These are phyloP conservation scores for Curvularia spicifera DNA, from an alignment of 2,329 filamentous ascomycete species.

Conservation along the genomic window DNA sequence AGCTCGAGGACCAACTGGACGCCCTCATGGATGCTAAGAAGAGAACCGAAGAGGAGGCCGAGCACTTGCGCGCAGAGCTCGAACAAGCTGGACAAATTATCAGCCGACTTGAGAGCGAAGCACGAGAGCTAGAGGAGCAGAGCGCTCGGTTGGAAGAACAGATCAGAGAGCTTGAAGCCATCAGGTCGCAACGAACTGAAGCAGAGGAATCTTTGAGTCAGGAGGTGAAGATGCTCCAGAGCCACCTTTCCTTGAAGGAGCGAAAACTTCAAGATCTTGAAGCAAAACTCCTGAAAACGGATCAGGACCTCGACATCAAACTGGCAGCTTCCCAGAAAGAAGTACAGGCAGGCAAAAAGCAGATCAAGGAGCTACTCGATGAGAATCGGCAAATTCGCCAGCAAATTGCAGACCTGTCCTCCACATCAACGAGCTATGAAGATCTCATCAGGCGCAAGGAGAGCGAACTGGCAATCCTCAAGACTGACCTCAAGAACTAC, in stretches of 20 bases:
- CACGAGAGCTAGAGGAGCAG: constrained; percentile 72
- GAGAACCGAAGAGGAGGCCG: constrained; percentile 82
- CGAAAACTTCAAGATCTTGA: constrained; percentile 89
- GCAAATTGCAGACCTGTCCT: constrained; percentile 84
- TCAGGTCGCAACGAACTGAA: constrained; percentile 74
- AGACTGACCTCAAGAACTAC: constrained; percentile 81
- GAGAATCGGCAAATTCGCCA: constrained; percentile 85
- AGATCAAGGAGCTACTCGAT: constrained; percentile 75
- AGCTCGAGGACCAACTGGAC: constrained; percentile 91
- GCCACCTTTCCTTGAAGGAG: constrained; percentile 86
- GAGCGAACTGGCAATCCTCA: constrained; percentile 85
- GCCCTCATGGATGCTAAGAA: constrained; percentile 88
- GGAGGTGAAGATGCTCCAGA: constrained; percentile 89
- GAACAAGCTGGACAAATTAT: constrained; percentile 93
- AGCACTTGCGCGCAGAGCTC: constrained; percentile 78
- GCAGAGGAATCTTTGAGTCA: constrained; percentile 79
- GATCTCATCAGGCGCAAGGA: constrained; percentile 93
- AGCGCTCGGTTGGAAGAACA: constrained; percentile 73
- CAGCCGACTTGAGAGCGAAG: constrained; percentile 83
- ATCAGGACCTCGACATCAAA: constrained; percentile 89
- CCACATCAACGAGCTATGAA: constrained; percentile 93
- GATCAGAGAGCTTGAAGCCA: constrained; percentile 72
- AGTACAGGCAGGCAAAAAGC: constrained; percentile 72
- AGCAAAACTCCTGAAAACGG: constrained; percentile 78
- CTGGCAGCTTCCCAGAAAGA: constrained; percentile 80